phyloP scores from a whole-genome alignment of 139 green algal species.

The Nannochloris sp. region DNA sequence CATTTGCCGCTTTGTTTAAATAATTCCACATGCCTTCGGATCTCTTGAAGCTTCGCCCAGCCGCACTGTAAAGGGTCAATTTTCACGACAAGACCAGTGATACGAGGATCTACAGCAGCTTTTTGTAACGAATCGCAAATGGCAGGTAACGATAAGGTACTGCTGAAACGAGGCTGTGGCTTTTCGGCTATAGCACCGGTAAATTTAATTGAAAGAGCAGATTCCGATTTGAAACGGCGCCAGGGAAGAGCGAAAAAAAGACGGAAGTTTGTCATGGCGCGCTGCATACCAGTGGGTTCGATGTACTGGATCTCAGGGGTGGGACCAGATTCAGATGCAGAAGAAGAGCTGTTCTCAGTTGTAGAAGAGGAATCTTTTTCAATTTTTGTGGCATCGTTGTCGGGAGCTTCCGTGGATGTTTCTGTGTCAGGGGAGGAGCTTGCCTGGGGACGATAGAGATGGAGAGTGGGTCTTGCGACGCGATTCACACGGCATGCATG shows the following conservation, averaged over 20 bases:
- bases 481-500: no score
- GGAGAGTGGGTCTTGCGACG: no score
- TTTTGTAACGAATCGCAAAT: slow-evolving; percentile 71
- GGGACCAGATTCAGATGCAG: not conserved
- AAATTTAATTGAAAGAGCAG: slow-evolving; percentile 51
- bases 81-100: slow-evolving; percentile 77
- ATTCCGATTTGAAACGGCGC: slow-evolving; percentile 76
- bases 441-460: not conserved
- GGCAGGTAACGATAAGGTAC: slow-evolving; percentile 40
- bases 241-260: slow-evolving; percentile 68
- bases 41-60: slow-evolving; percentile 67
- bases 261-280: slow-evolving; percentile 8
- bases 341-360: no score
- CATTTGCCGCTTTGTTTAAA: slow-evolving; percentile 81
- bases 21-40: slow-evolving; percentile 63
- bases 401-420: no score
- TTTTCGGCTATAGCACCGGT: slow-evolving; percentile 46
- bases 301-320: slow-evolving; percentile 10
- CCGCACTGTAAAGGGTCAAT: slow-evolving; percentile 61
- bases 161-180: slow-evolving; percentile 37
- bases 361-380: no score
- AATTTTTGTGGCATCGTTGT: no score
- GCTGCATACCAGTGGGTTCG: slow-evolving; percentile 4
- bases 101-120: slow-evolving; percentile 76
- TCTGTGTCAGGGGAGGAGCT: not conserved